Conservation (phyloP, 768 basidiomycete species). For the Suillus hirtellus region DNA sequence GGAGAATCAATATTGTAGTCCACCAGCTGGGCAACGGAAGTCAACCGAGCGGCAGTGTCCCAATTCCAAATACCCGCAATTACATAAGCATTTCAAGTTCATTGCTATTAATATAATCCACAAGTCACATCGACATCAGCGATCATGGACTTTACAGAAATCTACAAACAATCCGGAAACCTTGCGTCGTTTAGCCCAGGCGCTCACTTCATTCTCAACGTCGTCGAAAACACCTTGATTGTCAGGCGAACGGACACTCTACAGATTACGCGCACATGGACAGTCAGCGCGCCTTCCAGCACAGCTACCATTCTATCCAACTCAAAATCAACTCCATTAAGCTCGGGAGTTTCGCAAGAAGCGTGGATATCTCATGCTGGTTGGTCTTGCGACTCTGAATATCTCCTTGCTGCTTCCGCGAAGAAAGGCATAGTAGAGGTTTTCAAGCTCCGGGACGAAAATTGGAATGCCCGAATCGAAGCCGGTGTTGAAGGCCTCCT, state of each 20-base stretch:
- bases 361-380: conserved; percentile 68
- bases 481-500: conserved; percentile 82
- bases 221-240: conserved; percentile 76
- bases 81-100: neutral
- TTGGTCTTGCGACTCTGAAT: conserved; percentile 90
- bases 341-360: conserved; percentile 26
- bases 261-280: conserved; percentile 81
- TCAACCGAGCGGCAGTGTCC: too few species aligned
- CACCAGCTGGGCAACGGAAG: too few species aligned
- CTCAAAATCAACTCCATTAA: conserved; percentile 25
- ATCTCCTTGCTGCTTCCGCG: conserved; percentile 79
- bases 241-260: conserved; percentile 84
- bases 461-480: conserved; percentile 77
- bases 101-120: too few species aligned
- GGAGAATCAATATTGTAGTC: too few species aligned
- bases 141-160: conserved; percentile 83
- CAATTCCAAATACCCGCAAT: neutral
- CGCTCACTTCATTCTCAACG: conserved; percentile 82
- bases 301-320: conserved; percentile 46
- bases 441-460: conserved; percentile 77
- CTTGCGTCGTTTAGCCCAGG: conserved; percentile 85
- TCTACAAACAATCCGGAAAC: conserved; percentile 72
- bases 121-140: too few species aligned
- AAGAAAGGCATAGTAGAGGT: conserved; percentile 71
- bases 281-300: conserved; percentile 55